Evolutionary conservation across 2,329 filamentous ascomycete genomes (phyloP).

Genomic region (Neopestalotiopsis sp.): DNA sequence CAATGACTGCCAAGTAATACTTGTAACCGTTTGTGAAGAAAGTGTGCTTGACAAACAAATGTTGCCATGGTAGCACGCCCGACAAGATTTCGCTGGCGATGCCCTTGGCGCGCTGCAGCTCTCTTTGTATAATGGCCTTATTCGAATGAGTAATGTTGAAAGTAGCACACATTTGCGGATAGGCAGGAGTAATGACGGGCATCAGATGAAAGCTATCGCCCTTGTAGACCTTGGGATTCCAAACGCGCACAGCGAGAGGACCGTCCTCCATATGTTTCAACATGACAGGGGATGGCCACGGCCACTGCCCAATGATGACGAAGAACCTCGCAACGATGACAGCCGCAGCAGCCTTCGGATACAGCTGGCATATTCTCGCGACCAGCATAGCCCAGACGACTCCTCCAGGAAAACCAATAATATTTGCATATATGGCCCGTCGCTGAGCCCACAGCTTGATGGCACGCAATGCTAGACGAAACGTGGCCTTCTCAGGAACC

Average conservation of each 20-base stretch:
- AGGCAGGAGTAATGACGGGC: conserved; percentile 97
- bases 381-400: conserved; percentile 99
- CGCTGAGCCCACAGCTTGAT: conserved; percentile 97
- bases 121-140: conserved; percentile 80
- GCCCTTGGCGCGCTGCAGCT: conserved; percentile 78
- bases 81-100: conserved; percentile 81
- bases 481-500: conserved; percentile 88
- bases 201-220: conserved; percentile 87
- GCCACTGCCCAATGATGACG: conserved; percentile 87
- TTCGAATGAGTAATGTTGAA: conserved; percentile 92
- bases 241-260: conserved; percentile 81
- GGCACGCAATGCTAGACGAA: conserved; percentile 85
- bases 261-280: conserved; percentile 87
- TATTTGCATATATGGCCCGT: conserved; percentile 92
- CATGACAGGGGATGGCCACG: conserved; percentile 91
- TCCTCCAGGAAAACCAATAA: conserved; percentile 94
- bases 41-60: conserved; percentile 85
- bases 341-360: conserved; percentile 88
- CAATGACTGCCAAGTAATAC: conserved; percentile 90
- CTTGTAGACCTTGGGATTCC: conserved; percentile 90
- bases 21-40: conserved; percentile 96
- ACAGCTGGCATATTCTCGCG: conserved; percentile 92
- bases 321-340: conserved; percentile 95
- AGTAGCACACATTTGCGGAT: conserved; percentile 96
- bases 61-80: conserved; percentile 81